Evolutionary conservation across 2,329 filamentous ascomycete species (phyloP), one percentile per base, ranked within the genome.

Genomic region (Penicillium sp.): DNA sequence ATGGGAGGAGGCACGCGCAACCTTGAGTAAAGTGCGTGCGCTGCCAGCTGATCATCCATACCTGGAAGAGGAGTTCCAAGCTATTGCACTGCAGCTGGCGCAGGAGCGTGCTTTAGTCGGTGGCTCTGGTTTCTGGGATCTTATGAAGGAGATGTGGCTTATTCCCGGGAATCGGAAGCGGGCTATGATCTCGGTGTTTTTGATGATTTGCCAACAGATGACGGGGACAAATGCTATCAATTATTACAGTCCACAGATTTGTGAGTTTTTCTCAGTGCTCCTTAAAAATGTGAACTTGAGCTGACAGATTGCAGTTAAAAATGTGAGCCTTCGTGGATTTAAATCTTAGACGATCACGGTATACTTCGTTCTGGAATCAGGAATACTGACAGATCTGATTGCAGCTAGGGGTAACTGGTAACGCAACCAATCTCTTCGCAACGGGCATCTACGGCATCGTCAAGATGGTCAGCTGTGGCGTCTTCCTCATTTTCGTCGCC

Each of bases 371-470:
- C 21, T 19, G 14, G 4, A 19, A 10, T 35, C 7, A 9, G 25
- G 3, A 11, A 26, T 16, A 25, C 16, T 45, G 33, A 53, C 29
- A 33, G 3, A 47, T 31, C 19, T 26, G 7, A 13, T 10, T 25
- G 10, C 81, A 85, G 63, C 78, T 91, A 2, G 88, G 88, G 19
- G 80, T 91, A 54, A 75, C 67, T 1, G 81, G 79, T 13, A 85
- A 81, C 6, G 72, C 81, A 39, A 80, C 83, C 42, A 84, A 83
- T 19, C 83, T 91, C 25, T 89, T 91, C 69, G 88, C 89, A 4
- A 91, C 88, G 0, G 88, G 89, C 42, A 83, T 91, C 62, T 91
- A 91, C 69, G 88, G 88, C 26, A 81, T 91, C 53, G 84, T 90
- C 55, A 91, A 91, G 72, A 86, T 88, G 74, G 74, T 80, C 10